A percentile compares a stretch with the other conserved stretches of the same genome.
Conservation (phyloP, 768 basidiomycete species). For the Lactifluus hygrophoroides region DNA sequence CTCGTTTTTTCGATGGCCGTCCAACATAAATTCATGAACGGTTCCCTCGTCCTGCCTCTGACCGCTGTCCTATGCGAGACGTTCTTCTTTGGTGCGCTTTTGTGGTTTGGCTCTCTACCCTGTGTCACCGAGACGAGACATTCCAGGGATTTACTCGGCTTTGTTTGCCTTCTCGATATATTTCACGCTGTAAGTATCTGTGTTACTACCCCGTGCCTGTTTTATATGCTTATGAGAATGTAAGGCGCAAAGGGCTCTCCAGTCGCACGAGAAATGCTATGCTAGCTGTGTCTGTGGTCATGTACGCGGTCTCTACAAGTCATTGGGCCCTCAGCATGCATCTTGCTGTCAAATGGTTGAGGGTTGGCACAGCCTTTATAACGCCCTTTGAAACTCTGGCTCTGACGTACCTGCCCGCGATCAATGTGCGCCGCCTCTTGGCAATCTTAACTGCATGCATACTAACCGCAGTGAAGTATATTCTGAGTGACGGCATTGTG, state of each 20-base stretch:
- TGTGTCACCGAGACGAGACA: no score
- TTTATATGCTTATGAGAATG: background rate
- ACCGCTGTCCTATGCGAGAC: background rate
- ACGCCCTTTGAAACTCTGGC: background rate
- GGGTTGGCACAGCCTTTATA: background rate
- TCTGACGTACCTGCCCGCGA: background rate
- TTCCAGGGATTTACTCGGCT: background rate
- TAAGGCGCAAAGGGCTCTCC: background rate
- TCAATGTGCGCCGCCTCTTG: background rate
- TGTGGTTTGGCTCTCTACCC: no score
- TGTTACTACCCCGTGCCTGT: no score
- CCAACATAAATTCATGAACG: background rate
- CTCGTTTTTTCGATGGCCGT: background rate
- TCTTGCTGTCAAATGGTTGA: background rate
- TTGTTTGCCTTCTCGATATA: background rate
- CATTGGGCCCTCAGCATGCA: background rate
- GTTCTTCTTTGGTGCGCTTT: background rate
- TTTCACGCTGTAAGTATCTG: background rate
- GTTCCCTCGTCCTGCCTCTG: background rate
- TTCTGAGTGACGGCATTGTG: constrained; percentile 4
- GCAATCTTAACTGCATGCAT: no score
- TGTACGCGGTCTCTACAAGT: background rate
- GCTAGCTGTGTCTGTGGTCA: background rate
- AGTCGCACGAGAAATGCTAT: background rate
- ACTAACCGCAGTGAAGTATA: background rate